Evolutionary conservation across 257 asterid genomes (phyloP).

Genomic region (Eucommia ulmoides): DNA sequence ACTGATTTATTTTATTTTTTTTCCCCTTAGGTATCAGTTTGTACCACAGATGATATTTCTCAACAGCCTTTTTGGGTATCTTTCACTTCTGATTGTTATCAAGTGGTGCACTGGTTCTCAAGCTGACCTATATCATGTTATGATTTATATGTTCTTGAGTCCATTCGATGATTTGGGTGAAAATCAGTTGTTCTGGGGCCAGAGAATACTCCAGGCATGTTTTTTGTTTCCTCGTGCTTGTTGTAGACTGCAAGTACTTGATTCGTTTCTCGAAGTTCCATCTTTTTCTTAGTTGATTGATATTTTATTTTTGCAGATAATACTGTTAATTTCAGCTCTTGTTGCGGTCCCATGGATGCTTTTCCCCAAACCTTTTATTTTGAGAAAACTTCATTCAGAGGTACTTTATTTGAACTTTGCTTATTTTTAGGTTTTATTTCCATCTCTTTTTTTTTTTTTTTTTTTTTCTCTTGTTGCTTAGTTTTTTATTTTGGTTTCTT

Average conservation of each 20-base stretch:
- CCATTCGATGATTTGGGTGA: conserved; percentile 85
- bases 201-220: conserved; percentile 73
- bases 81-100: conserved; percentile 62
- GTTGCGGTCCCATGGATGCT: conserved; percentile 99
- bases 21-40: conserved; percentile 70
- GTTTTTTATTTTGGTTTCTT: no score
- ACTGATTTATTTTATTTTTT: conserved; percentile 15
- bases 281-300: conserved; percentile 1
- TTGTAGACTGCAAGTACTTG: not conserved
- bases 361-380: conserved; percentile 88
- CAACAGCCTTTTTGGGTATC: conserved; percentile 89
- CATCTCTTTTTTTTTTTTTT: conserved; percentile 3
- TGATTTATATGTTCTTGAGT: conserved; percentile 95
- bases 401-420: no score
- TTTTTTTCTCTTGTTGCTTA: conserved; percentile 16
- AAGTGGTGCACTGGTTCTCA: conserved; percentile 95
- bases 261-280: not conserved
- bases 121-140: conserved; percentile 92
- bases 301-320: conserved; percentile 35
- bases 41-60: conserved; percentile 86
- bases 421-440: no score
- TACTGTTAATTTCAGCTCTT: conserved; percentile 61
- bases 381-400: conserved; percentile 72
- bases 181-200: conserved; percentile 81
- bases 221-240: not conserved